Conservation (phyloP, 257 asterid genomes). For the Parsonsia alboflavescens region DNA sequence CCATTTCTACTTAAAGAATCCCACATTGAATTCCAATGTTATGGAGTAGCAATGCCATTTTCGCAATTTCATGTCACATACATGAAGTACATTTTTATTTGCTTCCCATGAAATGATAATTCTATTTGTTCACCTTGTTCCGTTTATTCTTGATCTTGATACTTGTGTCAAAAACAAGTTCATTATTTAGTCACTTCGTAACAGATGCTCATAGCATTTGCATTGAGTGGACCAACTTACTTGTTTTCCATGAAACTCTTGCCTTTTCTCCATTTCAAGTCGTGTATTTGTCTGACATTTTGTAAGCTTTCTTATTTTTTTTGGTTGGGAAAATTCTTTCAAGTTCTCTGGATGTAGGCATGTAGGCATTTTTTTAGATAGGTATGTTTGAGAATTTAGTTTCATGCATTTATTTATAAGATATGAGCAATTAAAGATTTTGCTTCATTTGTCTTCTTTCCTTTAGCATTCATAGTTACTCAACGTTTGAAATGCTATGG, state of each 20-base stretch:
- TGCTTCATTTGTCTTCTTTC: neutral
- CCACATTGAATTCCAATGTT: neutral
- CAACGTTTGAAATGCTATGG: neutral
- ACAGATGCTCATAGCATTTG: neutral
- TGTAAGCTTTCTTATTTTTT: neutral
- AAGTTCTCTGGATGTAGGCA: neutral
- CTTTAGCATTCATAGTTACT: neutral
- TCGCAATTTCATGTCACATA: neutral
- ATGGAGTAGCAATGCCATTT: neutral
- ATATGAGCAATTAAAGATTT: neutral
- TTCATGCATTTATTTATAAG: neutral
- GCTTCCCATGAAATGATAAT: neutral
- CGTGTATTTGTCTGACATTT: neutral
- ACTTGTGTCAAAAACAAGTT: neutral
- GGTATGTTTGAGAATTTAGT: neutral
- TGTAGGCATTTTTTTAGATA: too few relatives aligned
- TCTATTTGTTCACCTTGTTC: neutral
- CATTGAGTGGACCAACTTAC: neutral
- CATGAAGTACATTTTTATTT: neutral
- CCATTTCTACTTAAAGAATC: neutral
- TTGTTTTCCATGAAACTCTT: neutral
- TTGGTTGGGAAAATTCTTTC: neutral
- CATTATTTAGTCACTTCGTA: neutral
- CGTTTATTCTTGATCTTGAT: neutral
- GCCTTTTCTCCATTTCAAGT: neutral